Evolutionary conservation across 1,139 yeast genomes (phyloP), one percentile per base, ranked within the genome.

Genomic region (Hyphopichia fennica): DNA sequence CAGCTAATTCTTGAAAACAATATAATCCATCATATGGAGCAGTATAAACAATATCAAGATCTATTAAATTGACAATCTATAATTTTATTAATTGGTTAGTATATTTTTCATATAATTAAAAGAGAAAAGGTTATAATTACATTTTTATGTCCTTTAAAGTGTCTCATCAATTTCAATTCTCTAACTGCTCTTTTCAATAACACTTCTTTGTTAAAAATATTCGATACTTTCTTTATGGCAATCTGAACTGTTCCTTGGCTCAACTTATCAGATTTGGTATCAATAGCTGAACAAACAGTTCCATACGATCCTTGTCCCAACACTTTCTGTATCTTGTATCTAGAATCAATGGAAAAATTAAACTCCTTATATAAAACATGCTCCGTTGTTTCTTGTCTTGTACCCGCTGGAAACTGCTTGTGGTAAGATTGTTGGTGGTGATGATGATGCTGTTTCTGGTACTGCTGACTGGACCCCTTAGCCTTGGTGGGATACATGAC

Each of bases 221-320:
- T 77, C 35, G 82, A 75, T 14, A 89, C 85, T 56, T 86, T 87
- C 59, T 91, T 91, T 41, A 90, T 84, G 8, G 97, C 97, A 10
- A 56, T 81, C 55, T 39, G 70, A 20, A 52, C 44, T 2, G 37
- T 44, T 16, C 42, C 53, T 50, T 8, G 55, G 50, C 14, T 60
- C 30, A 37, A 46, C 15, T 42, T 62, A 34, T 51, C 51, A 46
- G 56, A 35, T 17, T 58, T 55, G 15, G 75, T 65, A 59, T 91
- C 96, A 11, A 82, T 58, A 0, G 95, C 97, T 5, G 89, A 78
- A 53, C 93, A 86, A 3, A 93, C 98, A 0, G 84, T 80, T 1
- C 98, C 98, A 60, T 88, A 91, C 0, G 96, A 83, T 0, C 98
- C 98, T 51, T 84, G 81, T 0, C 98, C 98, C 39, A 91, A 70